These are phyloP conservation scores for Scleroderma bovista DNA, from an alignment of 768 basidiomycete species.

Conservation along the genomic window DNA sequence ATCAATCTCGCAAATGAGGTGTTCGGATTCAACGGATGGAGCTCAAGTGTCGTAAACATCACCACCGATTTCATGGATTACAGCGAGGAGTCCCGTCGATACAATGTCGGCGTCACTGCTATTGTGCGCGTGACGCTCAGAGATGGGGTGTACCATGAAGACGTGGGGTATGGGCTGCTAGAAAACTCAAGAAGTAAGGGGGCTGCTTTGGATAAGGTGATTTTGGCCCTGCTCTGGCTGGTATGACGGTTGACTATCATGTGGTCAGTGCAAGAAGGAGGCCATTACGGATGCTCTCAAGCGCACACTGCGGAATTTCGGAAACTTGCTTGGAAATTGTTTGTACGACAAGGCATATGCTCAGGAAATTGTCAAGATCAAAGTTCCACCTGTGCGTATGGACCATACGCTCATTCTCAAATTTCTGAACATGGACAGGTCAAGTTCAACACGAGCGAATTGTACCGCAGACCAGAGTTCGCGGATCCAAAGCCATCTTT, in stretches of 20 bases:
- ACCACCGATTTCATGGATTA: slow-evolving; percentile 77
- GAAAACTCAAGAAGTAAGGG: slow-evolving; percentile 87
- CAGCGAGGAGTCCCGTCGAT: slow-evolving; percentile 60
- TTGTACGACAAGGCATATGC: slow-evolving; percentile 93
- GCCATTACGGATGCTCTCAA: slow-evolving; percentile 95
- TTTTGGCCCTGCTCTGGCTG: not conserved
- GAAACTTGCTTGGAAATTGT: slow-evolving; percentile 93
- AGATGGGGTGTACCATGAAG: slow-evolving; percentile 89
- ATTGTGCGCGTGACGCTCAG: slow-evolving; percentile 81
- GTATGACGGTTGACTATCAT: slow-evolving; percentile 4
- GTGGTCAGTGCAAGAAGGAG: slow-evolving; percentile 88
- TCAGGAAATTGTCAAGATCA: slow-evolving; percentile 81
- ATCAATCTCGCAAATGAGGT: slow-evolving; percentile 98
- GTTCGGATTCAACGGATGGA: slow-evolving; percentile 98
- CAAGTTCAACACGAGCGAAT: slow-evolving; percentile 61
- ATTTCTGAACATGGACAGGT: slow-evolving; percentile 32
- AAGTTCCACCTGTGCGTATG: slow-evolving; percentile 68
- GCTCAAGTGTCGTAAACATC: slow-evolving; percentile 68
- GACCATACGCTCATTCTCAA: not conserved
- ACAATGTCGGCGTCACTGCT: slow-evolving; percentile 74
- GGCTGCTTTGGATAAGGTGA: slow-evolving; percentile 87
- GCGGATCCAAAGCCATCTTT: slow-evolving; percentile 38
- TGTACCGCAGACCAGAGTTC: slow-evolving; percentile 70
- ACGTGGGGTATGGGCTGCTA: slow-evolving; percentile 83
- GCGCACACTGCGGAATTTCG: slow-evolving; percentile 86